Evolutionary conservation across 1,139 yeast genomes (phyloP).

Genomic region (Candida tropicalis): DNA sequence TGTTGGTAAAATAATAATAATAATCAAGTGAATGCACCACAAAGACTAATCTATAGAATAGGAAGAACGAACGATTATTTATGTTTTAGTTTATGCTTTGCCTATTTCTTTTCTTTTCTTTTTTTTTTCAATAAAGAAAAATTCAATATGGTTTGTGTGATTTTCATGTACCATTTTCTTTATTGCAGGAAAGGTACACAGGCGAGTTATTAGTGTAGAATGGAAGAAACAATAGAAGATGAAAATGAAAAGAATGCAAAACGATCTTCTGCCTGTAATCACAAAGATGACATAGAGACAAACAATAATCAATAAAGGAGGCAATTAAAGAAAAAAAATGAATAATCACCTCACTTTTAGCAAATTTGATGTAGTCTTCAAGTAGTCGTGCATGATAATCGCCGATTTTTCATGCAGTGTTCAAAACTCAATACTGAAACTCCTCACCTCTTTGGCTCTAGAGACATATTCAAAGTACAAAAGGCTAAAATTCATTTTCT

Average conservation of each 20-base stretch:
- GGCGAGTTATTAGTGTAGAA: too few species aligned
- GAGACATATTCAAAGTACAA: too few species aligned
- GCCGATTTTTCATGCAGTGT: not conserved
- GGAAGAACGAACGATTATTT: conserved; percentile 1
- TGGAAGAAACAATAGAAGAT: too few species aligned
- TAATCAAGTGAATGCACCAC: not conserved
- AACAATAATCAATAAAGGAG: too few species aligned
- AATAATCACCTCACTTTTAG: conserved; percentile 11
- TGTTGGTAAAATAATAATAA: not conserved
- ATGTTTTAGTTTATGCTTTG: not conserved
- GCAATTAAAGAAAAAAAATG: not conserved
- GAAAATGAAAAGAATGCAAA: not conserved
- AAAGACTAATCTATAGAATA: not conserved
- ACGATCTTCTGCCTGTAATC: not conserved
- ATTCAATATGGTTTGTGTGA: too few species aligned
- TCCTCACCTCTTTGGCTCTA: too few species aligned
- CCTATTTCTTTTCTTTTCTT: not conserved
- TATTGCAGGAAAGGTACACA: not conserved
- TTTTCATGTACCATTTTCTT: too few species aligned
- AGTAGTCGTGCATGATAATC: not conserved
- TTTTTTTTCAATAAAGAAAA: not conserved
- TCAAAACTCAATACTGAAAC: not conserved
- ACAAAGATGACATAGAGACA: not conserved
- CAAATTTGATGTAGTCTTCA: too few species aligned
- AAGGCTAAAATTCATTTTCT: not conserved